Evolutionary conservation across 108 stramenopile species (phyloP), one percentile per base, ranked within the genome.

Genomic region (Mediolabrus comicus): DNA sequence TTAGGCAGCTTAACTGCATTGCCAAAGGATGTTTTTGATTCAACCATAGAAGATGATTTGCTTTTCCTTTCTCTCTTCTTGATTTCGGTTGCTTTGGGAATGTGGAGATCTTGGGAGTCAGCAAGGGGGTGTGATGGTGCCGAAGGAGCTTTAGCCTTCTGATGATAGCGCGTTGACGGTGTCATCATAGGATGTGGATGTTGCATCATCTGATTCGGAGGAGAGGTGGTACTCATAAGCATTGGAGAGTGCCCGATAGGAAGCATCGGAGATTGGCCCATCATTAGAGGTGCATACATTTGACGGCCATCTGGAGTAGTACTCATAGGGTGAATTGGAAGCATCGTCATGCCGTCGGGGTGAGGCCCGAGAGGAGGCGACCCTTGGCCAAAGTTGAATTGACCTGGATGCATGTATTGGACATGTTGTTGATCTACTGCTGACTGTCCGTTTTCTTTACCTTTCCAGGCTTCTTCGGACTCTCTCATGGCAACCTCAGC

Each of bases 401-500:
- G 46, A 43, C 41, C 41, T 17, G 16, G 41, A 17, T n/a, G 17
- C 41, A 43, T 43, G 22, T 7, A 49, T 9, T 49, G 22, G 19
- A 49, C 19, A 17, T 49, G 17, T 22, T 22, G n/a, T n/a, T n/a
- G n/a, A n/a, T n/a, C n/a, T n/a, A n/a, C n/a, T n/a, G n/a, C 46
- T 49, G 46, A 17, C 22, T 49, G 46, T 8, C 46, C 46, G n/a
- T 22, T 49, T 0, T 49, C 46, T 49, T 49, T 49, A 6, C 71
- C 74, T 58, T 81, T 88, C 89, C 90, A 87, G 13, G 75, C 79
- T 51, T 90, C 81, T 17, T 90, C 86, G 1, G 89, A 72, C 13
- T 78, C 68, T 14, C 75, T 77, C 84, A 90, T 86, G 39, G 94
- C 90, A 35, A 74, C 64, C 19, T 87, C 82, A 16, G 90, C 95